Evolutionary conservation across 192 early-diverging fungal genomes (phyloP).

Genomic region (Obelidium mucronatum): DNA sequence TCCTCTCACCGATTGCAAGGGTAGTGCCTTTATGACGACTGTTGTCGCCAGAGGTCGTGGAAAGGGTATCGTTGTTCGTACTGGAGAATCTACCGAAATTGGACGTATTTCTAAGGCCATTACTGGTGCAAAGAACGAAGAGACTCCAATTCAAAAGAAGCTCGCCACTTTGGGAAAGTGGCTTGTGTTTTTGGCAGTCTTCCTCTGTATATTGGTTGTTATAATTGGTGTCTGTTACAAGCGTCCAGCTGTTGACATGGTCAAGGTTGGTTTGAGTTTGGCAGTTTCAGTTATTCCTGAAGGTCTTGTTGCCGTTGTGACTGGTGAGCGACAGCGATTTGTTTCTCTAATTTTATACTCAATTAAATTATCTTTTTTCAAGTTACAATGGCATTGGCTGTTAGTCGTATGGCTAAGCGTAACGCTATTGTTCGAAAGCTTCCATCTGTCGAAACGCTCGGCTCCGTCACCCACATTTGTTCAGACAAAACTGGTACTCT

Average conservation of each 20-base stretch:
- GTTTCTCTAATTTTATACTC: background rate
- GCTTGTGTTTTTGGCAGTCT: slow-evolving; percentile 83
- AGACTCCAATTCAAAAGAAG: slow-evolving; percentile 62
- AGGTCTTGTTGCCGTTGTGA: slow-evolving; percentile 96
- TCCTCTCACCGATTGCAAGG: slow-evolving; percentile 92
- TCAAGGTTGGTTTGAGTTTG: slow-evolving; percentile 87
- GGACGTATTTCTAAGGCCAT: slow-evolving; percentile 94
- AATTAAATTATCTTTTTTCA: background rate
- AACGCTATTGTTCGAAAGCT: slow-evolving; percentile 92
- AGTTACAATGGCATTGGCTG: slow-evolving; percentile 96
- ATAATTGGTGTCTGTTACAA: slow-evolving; percentile 80
- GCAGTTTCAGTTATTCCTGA: slow-evolving; percentile 98
- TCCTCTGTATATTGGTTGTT: slow-evolving; percentile 84
- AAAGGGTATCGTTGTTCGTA: slow-evolving; percentile 91
- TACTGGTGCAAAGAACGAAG: slow-evolving; percentile 49
- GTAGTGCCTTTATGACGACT: slow-evolving; percentile 97
- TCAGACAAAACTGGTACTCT: slow-evolving; percentile 97
- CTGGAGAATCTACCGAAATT: slow-evolving; percentile 89
- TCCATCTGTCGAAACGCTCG: slow-evolving; percentile 93
- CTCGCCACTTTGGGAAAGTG: slow-evolving; percentile 81
- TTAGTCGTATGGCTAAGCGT: slow-evolving; percentile 88
- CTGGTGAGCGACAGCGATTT: slow-evolving; percentile 37
- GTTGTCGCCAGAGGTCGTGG: slow-evolving; percentile 89
- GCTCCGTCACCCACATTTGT: slow-evolving; percentile 95
- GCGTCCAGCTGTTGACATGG: slow-evolving; percentile 69